Evolutionary conservation across 2,329 filamentous ascomycete species (phyloP).

Genomic region (Alternaria sp.): DNA sequence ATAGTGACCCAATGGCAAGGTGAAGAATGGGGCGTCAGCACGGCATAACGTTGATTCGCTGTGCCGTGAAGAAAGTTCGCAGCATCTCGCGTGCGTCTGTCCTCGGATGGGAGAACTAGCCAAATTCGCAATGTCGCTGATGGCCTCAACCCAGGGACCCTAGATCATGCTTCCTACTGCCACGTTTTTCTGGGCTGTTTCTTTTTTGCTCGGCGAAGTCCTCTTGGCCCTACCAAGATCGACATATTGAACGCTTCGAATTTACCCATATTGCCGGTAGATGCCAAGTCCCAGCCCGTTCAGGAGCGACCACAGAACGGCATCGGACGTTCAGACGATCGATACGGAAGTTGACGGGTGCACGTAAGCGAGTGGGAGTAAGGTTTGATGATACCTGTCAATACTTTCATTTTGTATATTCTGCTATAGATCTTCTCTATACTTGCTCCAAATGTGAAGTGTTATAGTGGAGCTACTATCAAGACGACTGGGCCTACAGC

Average conservation of each 20-base stretch:
- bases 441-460: not conserved
- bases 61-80: not conserved
- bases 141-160: conserved; percentile 1
- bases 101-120: not conserved
- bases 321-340: not conserved
- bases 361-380: conserved; percentile 1
- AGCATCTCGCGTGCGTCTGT: not conserved
- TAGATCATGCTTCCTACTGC: conserved; percentile 2
- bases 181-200: conserved; percentile 9
- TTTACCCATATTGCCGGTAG: conserved; percentile 23
- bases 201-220: conserved; percentile 1
- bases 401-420: not conserved
- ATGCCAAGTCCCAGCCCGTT: conserved; percentile 2
- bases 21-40: conserved; percentile 10
- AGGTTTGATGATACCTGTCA: not conserved
- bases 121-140: conserved; percentile 8
- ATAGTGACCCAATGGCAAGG: conserved; percentile 1
- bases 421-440: not conserved
- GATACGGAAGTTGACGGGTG: not conserved
- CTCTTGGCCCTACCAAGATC: conserved; percentile 12
- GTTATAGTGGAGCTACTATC: not conserved
- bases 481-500: not conserved
- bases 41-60: conserved; percentile 12
- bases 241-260: conserved; percentile 10
- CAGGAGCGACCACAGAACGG: conserved; percentile 7